These are phyloP conservation scores for Triticum monococcum DNA, from an alignment of 176 grass and related monocot genomes.

Conservation along the genomic window DNA sequence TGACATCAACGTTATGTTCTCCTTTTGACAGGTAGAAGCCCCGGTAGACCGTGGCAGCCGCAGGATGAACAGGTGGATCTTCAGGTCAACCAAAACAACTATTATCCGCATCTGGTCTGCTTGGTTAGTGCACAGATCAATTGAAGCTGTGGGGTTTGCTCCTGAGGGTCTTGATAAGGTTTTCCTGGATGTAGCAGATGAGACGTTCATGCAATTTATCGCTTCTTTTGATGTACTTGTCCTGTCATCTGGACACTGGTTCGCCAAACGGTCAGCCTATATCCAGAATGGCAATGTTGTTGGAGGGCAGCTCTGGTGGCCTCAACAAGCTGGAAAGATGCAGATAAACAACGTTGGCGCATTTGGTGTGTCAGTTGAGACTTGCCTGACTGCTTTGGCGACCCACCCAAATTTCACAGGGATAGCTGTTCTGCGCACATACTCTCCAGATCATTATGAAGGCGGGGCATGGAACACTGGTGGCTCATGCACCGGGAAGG, in stretches of 20 bases:
- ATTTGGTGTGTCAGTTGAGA: constrained; percentile 85
- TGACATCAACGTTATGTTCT: constrained; percentile 3
- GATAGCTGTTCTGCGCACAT: constrained; percentile 72
- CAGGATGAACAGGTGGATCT: constrained; percentile 67
- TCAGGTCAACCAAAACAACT: constrained; percentile 75
- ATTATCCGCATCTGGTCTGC: constrained; percentile 91
- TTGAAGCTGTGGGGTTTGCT: constrained; percentile 53
- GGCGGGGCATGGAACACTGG: constrained; percentile 90
- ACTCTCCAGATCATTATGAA: constrained; percentile 93
- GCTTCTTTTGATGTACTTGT: constrained; percentile 86
- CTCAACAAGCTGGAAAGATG: constrained; percentile 64
- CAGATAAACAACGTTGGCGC: constrained; percentile 74
- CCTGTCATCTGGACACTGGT: constrained; percentile 94
- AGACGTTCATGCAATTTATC: constrained; percentile 76
- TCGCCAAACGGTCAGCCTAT: constrained; percentile 79
- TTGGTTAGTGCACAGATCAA: constrained; percentile 74
- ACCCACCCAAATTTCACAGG: constrained; percentile 80
- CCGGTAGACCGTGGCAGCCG: constrained; percentile 77
- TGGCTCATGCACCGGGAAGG: constrained; percentile 86
- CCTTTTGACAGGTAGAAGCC: constrained; percentile 59
- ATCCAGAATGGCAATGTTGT: constrained; percentile 58
- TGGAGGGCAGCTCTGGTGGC: constrained; percentile 93
- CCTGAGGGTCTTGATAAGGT: constrained; percentile 72
- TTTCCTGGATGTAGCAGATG: constrained; percentile 82
- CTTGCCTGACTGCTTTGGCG: constrained; percentile 61